Evolutionary conservation across 495 filamentous ascomycete species (phyloP), one percentile per base, ranked within the genome.

Genomic region (Penicillium chermesinum): DNA sequence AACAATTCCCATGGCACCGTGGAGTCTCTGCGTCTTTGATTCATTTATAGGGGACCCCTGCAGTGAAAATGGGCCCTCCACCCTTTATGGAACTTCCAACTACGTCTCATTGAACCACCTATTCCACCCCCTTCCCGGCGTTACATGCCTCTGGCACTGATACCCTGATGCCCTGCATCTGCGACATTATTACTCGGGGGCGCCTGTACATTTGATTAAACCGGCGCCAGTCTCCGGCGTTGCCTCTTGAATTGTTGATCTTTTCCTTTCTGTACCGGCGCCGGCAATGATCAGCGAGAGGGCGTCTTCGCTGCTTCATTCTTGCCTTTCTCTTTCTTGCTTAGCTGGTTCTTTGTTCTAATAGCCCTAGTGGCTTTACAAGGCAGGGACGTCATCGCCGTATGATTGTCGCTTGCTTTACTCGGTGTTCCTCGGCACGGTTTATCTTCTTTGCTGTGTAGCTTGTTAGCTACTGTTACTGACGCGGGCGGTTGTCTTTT

Each of bases 1-100:
- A n/a, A n/a, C n/a, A n/a, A n/a, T 36, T 19, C 15, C 19, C 21
- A 27, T 42, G 14, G 32, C 38, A 18, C 45, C 36, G 36, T 18
- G 25, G 39, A 33, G 15, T 30, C 19, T 17, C 18, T 21, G 20
- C 15, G 16, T 8, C 22, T 44, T 32, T 40, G 16, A 41, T 41
- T 41, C 38, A 43, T 47, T 50, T 50, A 54, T 43, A 50, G 47
- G 43, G 44, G 30, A 17, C 37, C 33, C 18, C 14, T 18, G 22
- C 39, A 13, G 17, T 22, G 9, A 22, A 14, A 14, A 9, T 33
- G 41, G 19, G 15, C 10, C 27, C 25, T 45, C 21, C 2, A 13
- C 9, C 3, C 41, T 21, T 45, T 7, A 35, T n/a, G n/a, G n/a
- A n/a, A 22, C 10, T 30, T 30, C 25, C 25, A 30, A 30, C 10